Base-by-base conservation (phyloP, 2,329 filamentous ascomycete genomes). In the Fusarium falciforme region DNA sequence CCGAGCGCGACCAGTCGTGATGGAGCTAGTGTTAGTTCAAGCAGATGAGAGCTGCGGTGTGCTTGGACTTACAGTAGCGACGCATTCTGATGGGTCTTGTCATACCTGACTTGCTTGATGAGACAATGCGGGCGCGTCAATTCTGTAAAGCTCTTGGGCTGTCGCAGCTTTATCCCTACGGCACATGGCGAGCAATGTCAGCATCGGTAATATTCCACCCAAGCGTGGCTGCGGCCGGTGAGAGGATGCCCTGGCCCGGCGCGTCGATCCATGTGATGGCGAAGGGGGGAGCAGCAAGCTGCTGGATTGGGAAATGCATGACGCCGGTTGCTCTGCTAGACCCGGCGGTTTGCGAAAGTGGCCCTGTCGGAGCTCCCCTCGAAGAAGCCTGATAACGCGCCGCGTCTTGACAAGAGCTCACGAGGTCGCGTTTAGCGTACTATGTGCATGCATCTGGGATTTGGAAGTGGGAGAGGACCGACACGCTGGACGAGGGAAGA, bases 261-360 rank as follows among this genome's bases (percentile, higher is more conserved):
- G 47, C 63, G 66, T 59, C 58, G 68, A 78, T 78, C 76, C 76
- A 78, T 78, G 76, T 77, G 71, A 77, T 67, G 70, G 66, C 55
- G 68, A 76, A 67, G 73, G 65, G 76, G 67, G 63, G 63, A 73
- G 67, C 64, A 73, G 77, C 74, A 78, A 67, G 60, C 36, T 68
- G 77, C 77, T 77, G 60, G 62, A 78, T 75, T 72, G 40, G 77
- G 77, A 78, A 78, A 71, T 67, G 68, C 69, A 78, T 79, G 74
- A 78, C 73, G 70, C 70, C 47, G 65, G 69, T 57, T 68, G 58
- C 61, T 66, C 61, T 72, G 63, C 66, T 73, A 75, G 68, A 60
- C 69, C 71, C 59, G 66, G 61, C 59, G 63, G 35, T 65, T 69
- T 76, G 61, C 67, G 66, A 70, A 66, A 67, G 66, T 62, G 52